Percentiles rank a stretch among this genome's conserved stretches.
phyloP scores from a whole-genome alignment of 1,284 basidiomycete genomes.

The Chalciporus sp. region DNA sequence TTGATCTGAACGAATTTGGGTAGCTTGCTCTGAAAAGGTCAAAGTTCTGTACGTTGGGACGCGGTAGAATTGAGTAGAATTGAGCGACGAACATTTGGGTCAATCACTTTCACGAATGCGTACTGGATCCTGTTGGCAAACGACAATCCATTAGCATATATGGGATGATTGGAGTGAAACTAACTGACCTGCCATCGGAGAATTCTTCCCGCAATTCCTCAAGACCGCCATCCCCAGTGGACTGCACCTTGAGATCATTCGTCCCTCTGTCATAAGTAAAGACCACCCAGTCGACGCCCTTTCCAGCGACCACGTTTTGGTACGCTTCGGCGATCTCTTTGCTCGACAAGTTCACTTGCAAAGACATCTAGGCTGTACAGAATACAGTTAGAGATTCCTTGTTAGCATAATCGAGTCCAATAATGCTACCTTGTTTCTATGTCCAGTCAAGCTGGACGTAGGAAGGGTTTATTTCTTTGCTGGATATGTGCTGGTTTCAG shows the following conservation, averaged over 20 bases:
- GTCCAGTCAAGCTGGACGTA: not conserved
- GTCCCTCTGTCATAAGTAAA: slow-evolving; percentile 85
- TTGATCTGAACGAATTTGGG: slow-evolving; percentile 91
- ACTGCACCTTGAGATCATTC: slow-evolving; percentile 90
- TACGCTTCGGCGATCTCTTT: slow-evolving; percentile 78
- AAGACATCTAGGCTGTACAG: slow-evolving; percentile 53
- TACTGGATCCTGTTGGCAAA: slow-evolving; percentile 79
- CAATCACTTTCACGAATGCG: slow-evolving; percentile 87
- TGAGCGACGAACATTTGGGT: slow-evolving; percentile 70
- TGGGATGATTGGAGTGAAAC: not conserved
- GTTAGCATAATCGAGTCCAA: not conserved
- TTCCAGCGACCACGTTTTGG: slow-evolving; percentile 75
- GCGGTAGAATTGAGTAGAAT: not conserved
- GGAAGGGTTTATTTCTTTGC: not conserved
- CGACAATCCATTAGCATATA: slow-evolving; percentile 2
- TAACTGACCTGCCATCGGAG: slow-evolving; percentile 80
- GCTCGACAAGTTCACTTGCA: slow-evolving; percentile 75
- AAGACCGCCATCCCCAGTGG: slow-evolving; percentile 81
- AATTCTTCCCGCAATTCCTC: slow-evolving; percentile 95
- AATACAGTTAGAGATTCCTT: not conserved
- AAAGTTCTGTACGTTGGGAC: not conserved
- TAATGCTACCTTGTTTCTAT: not conserved
- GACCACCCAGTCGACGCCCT: slow-evolving; percentile 83
- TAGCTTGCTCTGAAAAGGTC: slow-evolving; percentile 65
- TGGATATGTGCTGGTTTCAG: not conserved